Evolutionary conservation across 2,329 filamentous ascomycete species (phyloP).

Genomic region (Seiridium unicorne): DNA sequence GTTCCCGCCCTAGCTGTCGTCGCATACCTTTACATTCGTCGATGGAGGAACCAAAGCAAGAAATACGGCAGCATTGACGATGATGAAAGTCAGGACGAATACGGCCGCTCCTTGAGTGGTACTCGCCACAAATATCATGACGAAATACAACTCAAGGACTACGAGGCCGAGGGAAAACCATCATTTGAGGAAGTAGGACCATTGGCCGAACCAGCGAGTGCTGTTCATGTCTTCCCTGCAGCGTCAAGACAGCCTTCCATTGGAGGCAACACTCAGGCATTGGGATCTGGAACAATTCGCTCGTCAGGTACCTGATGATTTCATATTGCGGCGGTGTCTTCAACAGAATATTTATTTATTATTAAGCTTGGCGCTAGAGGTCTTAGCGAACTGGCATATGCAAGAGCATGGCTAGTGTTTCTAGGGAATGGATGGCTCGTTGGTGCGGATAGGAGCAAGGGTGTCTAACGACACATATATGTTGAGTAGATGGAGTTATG

Average conservation of each 20-base stretch:
- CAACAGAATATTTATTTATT: no score
- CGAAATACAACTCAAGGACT: slow-evolving; percentile 2
- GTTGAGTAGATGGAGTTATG: no score
- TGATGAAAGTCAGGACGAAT: background rate
- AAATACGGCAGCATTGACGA: background rate
- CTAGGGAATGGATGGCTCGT: no score
- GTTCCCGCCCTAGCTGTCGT: background rate
- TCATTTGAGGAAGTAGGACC: background rate
- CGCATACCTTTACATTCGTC: background rate
- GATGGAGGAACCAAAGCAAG: background rate
- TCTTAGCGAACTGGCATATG: no score
- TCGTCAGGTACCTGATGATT: background rate
- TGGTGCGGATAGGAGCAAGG: no score
- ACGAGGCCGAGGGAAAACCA: background rate
- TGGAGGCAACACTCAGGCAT: background rate
- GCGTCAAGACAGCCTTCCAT: background rate
- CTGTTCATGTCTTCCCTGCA: background rate
- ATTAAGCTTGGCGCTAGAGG: no score
- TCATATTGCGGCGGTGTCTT: no score
- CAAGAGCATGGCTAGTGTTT: no score
- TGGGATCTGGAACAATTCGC: background rate
- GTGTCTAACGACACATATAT: no score
- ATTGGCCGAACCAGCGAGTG: background rate
- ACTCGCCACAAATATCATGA: background rate
- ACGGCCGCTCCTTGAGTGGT: background rate